Base-by-base conservation (phyloP, 768 basidiomycete genomes). In the Mycena venus region DNA sequence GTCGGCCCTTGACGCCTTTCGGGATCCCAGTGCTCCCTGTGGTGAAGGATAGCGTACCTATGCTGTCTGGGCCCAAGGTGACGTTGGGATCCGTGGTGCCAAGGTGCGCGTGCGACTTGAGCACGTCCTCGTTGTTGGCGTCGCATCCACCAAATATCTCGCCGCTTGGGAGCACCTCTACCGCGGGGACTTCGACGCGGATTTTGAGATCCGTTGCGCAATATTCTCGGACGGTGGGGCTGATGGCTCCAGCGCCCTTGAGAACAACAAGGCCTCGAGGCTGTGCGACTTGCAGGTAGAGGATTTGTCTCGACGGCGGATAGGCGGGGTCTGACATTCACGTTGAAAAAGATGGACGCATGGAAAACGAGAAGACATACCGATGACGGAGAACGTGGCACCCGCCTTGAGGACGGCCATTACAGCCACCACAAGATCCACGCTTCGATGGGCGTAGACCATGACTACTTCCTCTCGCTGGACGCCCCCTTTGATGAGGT, bases 1-100 rank as follows among this genome's bases (percentile, higher is more conserved):
- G 98, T 55, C 98, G 87, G 0, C 98, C 98, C 73, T 90, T 91
- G 23, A 99, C 98, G n/a, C 98, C 98, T 85, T 99, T 99, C 0
- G 98, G 98, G 56, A 99, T 96, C 32, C 98, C 98, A 0, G 98
- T 99, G 78, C 95, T 97, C 65, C 98, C 98, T 78, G 95, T 97
- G 1, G 98, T 99, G 85, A 99, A 99, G 1, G 95, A 96, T 29
- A 99, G 85, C 0, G 98, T 99, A 0, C 95, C 98, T 34, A 97
- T 87, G 74, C 95, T 96, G 79, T 99, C 98, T 6, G 98, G 98
- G n/a, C 98, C 98, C 8, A 99, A 89, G 8, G 88, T 85, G 32
- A 99, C 90, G 65, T 93, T 91, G 0, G 96, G 96, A 76, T 97
- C 95, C 7, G 89, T 91, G 53, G 90, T 88, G 2, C 89, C 91